A percentile compares a stretch with the other conserved stretches of the same genome.
These are phyloP conservation scores for Lactarius evosmus DNA, from an alignment of 768 basidiomycete species.

Conservation along the genomic window DNA sequence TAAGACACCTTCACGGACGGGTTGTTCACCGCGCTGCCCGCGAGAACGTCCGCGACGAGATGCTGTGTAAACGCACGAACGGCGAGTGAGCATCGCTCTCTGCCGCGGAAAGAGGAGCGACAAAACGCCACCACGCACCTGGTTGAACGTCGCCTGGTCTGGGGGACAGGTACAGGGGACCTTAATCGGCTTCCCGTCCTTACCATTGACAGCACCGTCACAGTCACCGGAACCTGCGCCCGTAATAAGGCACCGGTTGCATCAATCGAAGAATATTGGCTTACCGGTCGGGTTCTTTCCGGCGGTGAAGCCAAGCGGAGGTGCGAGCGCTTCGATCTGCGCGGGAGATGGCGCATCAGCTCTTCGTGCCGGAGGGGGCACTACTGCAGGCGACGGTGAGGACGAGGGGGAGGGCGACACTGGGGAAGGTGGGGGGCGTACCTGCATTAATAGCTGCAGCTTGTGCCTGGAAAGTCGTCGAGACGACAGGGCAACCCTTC, in stretches of 20 bases:
- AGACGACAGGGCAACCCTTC: conserved; percentile 58
- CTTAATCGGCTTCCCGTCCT: conserved; percentile 38
- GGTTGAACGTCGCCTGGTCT: conserved; percentile 35
- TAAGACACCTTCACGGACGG: conserved; percentile 56
- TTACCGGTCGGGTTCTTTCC: conserved; percentile 32
- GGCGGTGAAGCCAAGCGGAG: conserved; percentile 30
- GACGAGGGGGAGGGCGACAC: neutral
- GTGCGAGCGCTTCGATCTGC: conserved; percentile 29
- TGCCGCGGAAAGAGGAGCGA: conserved; percentile 2
- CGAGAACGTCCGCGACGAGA: conserved; percentile 13
- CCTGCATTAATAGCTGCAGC: conserved; percentile 25
- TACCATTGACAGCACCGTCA: conserved; percentile 32
- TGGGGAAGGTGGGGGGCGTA: neutral
- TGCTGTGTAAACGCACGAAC: neutral
- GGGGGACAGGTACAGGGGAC: conserved; percentile 45
- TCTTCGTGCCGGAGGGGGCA: neutral
- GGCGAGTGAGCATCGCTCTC: neutral
- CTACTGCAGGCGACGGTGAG: neutral
- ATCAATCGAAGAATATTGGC: neutral
- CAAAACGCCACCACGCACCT: conserved; percentile 16
- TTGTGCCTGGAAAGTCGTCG: conserved; percentile 54
- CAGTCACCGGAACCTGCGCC: conserved; percentile 24
- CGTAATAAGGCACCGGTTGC: too few relatives aligned
- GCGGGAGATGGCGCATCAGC: neutral
- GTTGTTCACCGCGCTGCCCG: conserved; percentile 54